Evolutionary conservation across 2,329 filamentous ascomycete genomes (phyloP), one percentile per base, ranked within the genome.

Genomic region (Fusarium redolens): DNA sequence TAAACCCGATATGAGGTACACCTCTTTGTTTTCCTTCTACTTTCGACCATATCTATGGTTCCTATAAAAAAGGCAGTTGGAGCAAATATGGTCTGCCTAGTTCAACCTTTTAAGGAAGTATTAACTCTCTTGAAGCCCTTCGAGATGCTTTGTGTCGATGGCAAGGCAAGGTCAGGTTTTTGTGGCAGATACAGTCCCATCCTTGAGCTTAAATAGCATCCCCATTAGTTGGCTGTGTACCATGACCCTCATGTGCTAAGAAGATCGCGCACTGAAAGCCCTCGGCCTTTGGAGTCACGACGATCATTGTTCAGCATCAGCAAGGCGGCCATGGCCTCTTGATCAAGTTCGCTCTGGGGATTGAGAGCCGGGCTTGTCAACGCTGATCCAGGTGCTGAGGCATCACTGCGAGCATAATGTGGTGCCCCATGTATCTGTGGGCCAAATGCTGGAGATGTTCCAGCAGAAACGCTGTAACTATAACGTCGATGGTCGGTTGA

Each of bases 291-390:
- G 4, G 77, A 84, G 41, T 86, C 86, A 40, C 93, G 87, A 44
- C 93, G 89, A 79, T 96, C 94, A 60, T 87, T 90, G 74, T 95
- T 97, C 66, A 98, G 85, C 95, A 97, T 97, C 80, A 97, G 82
- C 75, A 97, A 81, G 6, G 95, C 95, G 17, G 94, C 92, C 12
- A 94, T 96, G 2, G 94, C 95, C 80, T 96, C 94, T 68, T 95
- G 92, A 70, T 93, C 90, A 8, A 89, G 77, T 55, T 91, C 89
- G 40, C 84, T 83, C 77, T 89, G 87, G 1, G 90, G 88, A 25
- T 82, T 78, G 48, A 91, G 79, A 12, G 86, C 86, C 3, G 89
- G 90, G 69, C 89, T 91, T 10, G 91, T 90, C 66, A 90, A 78
- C 2, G 87, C 83, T 54, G 87, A 92, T 4, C 83, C 86, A 55